Conservation (phyloP, 345 rosid species). For the Populus deltoides region DNA sequence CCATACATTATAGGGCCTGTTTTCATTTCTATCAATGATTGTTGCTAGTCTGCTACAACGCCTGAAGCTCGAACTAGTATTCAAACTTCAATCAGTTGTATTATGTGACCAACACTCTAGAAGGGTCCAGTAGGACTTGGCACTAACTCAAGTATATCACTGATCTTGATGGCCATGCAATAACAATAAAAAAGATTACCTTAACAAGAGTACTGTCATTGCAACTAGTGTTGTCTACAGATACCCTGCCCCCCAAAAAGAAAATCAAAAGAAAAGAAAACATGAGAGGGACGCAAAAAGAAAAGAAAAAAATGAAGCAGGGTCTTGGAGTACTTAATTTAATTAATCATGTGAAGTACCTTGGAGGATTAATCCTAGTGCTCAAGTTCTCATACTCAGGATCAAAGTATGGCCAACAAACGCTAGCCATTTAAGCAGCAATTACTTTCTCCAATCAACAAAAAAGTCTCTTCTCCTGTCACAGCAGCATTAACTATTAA, state of each 20-base stretch:
- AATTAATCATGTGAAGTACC: slow-evolving; percentile 32
- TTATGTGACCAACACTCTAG: neutral
- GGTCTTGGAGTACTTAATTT: neutral
- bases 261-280: neutral
- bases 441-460: slow-evolving; percentile 7
- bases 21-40: neutral
- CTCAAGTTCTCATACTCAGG: slow-evolving; percentile 92
- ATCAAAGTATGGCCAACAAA: slow-evolving; percentile 90
- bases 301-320: neutral
- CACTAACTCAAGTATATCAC: neutral
- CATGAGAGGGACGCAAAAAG: neutral
- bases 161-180: neutral
- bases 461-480: slow-evolving; percentile 7
- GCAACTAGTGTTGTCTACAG: slow-evolving; percentile 78
- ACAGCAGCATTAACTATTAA: neutral
- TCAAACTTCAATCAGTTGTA: neutral
- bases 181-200: slow-evolving; percentile 33
- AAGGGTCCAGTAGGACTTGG: neutral
- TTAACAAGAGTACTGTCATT: slow-evolving; percentile 67
- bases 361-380: slow-evolving; percentile 86
- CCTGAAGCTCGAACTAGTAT: neutral
- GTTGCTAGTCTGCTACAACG: neutral
- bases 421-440: slow-evolving; percentile 53
- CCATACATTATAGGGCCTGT: neutral
- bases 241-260: slow-evolving; percentile 52